Evolutionary conservation across 306 rosid genomes (phyloP), one percentile per base, ranked within the genome.

Genomic region (Prinsepia uniflora): DNA sequence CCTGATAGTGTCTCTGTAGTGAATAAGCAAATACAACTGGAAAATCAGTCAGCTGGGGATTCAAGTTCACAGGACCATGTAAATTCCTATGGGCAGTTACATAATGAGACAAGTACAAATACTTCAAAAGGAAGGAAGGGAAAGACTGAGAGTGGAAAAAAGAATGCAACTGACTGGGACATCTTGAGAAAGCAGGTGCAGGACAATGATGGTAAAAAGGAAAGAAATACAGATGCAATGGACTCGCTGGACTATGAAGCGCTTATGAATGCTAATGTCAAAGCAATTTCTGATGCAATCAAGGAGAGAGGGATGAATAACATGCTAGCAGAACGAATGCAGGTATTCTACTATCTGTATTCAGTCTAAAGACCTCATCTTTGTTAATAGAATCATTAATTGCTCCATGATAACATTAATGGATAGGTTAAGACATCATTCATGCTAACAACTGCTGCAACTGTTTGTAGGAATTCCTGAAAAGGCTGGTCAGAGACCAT

Each of bases 211-310:
- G 12, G 12, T 56, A 62, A 72, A 76, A 74, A 76, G 68, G 91
- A 89, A 71, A 87, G 82, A 75, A 69, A 81, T 45, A 46, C 67
- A 40, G 89, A 89, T 18, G 41, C 90, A 60, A 85, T 82, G 87
- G 97, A 94, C 81, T 94, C 96, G 18, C 76, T 91, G 70, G 96
- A 94, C 83, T 94, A 94, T 6, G 95, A 87, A 81, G 95, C 97
- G 63, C 59, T 94, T 43, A 89, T 88, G 75, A 61, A 75, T 42
- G 91, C 95, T 44, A n/a, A 84, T 30, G 86, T 91, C 44, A 61
- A 72, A 46, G 92, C 84, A 75, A 79, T 94, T 74, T 75, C 97
- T 14, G 48, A 82, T 8, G 66, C 96, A 52, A 94, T 94, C 52
- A 86, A 69, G 80, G 95, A 83, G 48, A 71, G 97, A 20, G 99